Percentiles rank a stretch among this genome's conserved stretches.
phyloP scores from a whole-genome alignment of 805 yeast species.

The Barnettozyma salicaria region DNA sequence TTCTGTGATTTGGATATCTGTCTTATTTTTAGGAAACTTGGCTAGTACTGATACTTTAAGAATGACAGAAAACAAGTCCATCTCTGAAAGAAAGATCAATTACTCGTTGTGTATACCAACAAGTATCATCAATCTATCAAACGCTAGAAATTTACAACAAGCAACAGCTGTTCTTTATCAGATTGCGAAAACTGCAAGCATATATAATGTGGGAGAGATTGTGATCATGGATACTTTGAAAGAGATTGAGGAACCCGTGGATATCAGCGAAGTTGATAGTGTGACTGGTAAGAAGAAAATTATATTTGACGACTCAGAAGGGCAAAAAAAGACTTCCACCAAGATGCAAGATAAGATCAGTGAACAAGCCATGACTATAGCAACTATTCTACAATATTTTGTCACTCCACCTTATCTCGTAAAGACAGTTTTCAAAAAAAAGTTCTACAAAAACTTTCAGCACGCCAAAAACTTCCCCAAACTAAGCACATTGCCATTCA shows the following conservation, averaged over 20 bases:
- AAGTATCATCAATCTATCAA: conserved; percentile 44
- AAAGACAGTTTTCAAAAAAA: conserved; percentile 52
- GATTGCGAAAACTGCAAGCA: conserved; percentile 67
- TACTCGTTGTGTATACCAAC: conserved; percentile 72
- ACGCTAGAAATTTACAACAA: conserved; percentile 65
- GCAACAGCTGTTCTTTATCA: conserved; percentile 70
- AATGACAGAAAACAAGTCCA: no score
- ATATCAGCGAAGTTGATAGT: conserved; percentile 21
- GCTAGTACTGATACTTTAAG: not conserved
- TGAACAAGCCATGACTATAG: conserved; percentile 47
- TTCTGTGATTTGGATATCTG: no score
- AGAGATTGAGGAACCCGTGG: conserved; percentile 16
- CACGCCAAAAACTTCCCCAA: conserved; percentile 68
- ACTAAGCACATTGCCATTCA: conserved; percentile 68
- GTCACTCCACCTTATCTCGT: conserved; percentile 81
- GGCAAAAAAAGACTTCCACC: conserved; percentile 15
- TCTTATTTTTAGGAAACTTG: no score
- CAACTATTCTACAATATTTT: conserved; percentile 68
- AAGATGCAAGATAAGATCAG: conserved; percentile 14
- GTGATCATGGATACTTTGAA: conserved; percentile 55
- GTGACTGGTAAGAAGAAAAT: conserved; percentile 24
- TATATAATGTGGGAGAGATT: conserved; percentile 67
- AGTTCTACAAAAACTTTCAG: conserved; percentile 41
- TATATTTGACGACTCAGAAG: conserved; percentile 29
- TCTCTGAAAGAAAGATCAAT: conserved; percentile 24